Percentiles rank a stretch among this genome's conserved stretches.
Evolutionary conservation across 371 early-diverging fungal genomes (phyloP).

Genomic region (Mucor velutinosus): DNA sequence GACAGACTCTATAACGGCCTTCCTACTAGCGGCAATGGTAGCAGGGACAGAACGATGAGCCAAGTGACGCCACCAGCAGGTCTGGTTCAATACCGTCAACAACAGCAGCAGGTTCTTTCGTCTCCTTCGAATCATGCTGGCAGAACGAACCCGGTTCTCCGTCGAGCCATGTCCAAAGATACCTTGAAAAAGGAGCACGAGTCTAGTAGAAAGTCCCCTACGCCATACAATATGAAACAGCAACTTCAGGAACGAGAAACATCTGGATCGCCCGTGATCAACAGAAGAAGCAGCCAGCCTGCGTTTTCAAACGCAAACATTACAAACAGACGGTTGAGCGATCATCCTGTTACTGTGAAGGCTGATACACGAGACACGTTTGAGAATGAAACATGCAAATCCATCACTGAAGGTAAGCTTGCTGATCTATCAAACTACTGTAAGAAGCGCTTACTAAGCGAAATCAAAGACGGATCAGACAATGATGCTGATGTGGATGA

Average conservation of each 20-base stretch:
- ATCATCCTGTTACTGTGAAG: neutral
- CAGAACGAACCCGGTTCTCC: constrained; percentile 24
- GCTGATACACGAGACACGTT: neutral
- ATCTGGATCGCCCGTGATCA: neutral
- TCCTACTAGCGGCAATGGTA: constrained; percentile 22
- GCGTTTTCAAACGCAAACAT: neutral
- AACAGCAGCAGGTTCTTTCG: neutral
- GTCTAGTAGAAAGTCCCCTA: constrained; percentile 10
- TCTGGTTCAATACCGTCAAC: constrained; percentile 2
- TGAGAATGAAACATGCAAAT: neutral
- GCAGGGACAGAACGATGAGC: constrained; percentile 7
- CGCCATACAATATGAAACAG: neutral
- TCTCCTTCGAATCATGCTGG: neutral
- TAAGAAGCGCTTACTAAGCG: neutral
- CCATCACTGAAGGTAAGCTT: constrained; percentile 12
- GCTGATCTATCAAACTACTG: no score
- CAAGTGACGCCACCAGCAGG: constrained; percentile 4
- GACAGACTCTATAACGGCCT: constrained; percentile 43
- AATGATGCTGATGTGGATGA: constrained; percentile 11
- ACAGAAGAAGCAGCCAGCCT: constrained; percentile 11
- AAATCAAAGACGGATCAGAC: constrained; percentile 6
- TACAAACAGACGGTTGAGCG: neutral
- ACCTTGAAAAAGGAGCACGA: constrained; percentile 18
- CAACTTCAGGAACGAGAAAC: neutral
- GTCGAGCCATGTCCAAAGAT: constrained; percentile 40